These are phyloP conservation scores for Colletotrichum sp. DNA, from an alignment of 2,329 filamentous ascomycete genomes.

Conservation along the genomic window DNA sequence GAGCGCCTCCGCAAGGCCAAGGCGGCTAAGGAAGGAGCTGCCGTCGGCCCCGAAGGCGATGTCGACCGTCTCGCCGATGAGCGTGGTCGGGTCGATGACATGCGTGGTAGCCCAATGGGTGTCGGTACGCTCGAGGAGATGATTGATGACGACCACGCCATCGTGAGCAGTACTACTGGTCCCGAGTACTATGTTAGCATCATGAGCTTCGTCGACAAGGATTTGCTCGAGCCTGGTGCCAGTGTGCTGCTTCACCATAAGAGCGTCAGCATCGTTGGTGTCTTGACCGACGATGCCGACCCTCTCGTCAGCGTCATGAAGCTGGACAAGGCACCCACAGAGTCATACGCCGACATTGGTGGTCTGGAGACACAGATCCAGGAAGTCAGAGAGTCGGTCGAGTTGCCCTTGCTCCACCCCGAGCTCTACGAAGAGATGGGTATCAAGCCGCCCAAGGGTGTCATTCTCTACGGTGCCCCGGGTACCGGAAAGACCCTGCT, in stretches of 20 bases:
- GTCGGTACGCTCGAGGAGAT: constrained; percentile 97
- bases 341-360: constrained; percentile 98
- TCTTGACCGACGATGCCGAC: constrained; percentile 94
- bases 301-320: constrained; percentile 99
- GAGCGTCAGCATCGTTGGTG: constrained; percentile 95
- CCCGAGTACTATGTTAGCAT: constrained; percentile 99
- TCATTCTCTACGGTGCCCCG: constrained; percentile 96
- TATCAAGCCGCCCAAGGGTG: constrained; percentile 99
- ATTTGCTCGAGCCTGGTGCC: constrained; percentile 93
- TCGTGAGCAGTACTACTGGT: constrained; percentile 95
- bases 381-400: constrained; percentile 96
- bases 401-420: constrained; percentile 91
- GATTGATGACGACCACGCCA: constrained; percentile 98
- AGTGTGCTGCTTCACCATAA: constrained; percentile 97
- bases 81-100: constrained; percentile 92
- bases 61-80: constrained; percentile 91
- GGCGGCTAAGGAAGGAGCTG: constrained; percentile 73
- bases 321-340: constrained; percentile 96
- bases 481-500: constrained; percentile 97
- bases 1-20: constrained; percentile 94
- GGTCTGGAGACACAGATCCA: constrained; percentile 95
- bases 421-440: constrained; percentile 99
- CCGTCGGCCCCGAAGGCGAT: constrained; percentile 74
- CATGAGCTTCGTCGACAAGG: constrained; percentile 99
- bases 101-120: constrained; percentile 98